Evolutionary conservation across 371 early-diverging fungal species (phyloP).

Genomic region (Capillidium rhysosporum): DNA sequence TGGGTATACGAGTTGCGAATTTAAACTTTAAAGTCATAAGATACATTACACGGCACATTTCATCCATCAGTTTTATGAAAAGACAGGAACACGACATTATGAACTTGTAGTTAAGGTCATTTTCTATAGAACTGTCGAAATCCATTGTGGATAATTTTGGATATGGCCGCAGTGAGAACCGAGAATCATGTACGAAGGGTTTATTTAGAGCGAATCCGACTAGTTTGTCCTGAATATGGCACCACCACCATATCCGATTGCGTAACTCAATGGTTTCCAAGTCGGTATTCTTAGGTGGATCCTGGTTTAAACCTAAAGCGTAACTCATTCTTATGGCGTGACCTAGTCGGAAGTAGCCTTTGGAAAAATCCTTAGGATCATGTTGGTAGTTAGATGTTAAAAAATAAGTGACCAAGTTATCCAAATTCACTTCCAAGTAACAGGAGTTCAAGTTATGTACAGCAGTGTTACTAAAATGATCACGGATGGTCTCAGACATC

Average conservation of each 20-base stretch:
- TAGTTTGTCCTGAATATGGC: neutral
- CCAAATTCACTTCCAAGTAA: neutral
- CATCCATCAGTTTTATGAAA: no score
- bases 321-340: neutral
- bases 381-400: conserved; percentile 1
- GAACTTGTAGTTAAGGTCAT: neutral
- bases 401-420: neutral
- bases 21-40: no score
- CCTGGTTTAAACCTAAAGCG: neutral
- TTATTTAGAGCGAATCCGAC: neutral
- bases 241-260: neutral
- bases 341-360: neutral
- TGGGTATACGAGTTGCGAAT: no score
- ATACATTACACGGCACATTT: no score
- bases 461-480: neutral
- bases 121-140: neutral
- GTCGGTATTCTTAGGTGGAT: neutral
- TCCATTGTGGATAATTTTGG: neutral
- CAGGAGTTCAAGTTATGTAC: neutral
- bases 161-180: neutral
- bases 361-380: neutral
- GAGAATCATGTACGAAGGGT: neutral
- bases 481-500: neutral
- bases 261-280: neutral
- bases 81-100: neutral